These are phyloP conservation scores for Paramecium biaurelia DNA, from an alignment of 73 alveolate species.

Conservation along the genomic window DNA sequence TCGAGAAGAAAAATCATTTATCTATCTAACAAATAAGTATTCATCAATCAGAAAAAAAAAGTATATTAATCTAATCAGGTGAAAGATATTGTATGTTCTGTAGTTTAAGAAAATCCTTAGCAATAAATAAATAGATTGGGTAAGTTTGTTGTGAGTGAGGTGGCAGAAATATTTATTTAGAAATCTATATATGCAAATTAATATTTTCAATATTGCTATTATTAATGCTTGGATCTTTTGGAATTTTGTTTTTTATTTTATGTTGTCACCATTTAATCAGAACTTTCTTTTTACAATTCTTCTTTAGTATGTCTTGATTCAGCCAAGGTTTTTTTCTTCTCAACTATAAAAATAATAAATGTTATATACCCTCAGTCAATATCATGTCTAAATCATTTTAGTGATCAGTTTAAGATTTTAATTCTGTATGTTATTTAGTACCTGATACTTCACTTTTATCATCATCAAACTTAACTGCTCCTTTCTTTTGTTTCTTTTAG, in stretches of 20 bases:
- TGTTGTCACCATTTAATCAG: neutral
- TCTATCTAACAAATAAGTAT: neutral
- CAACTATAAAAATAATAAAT: neutral
- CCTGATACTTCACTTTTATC: conserved; percentile 14
- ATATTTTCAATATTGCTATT: neutral
- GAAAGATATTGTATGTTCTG: too few relatives aligned
- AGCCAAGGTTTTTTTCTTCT: neutral
- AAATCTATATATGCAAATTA: neutral
- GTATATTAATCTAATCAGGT: too few relatives aligned
- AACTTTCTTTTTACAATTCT: conserved; percentile 30
- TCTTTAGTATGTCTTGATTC: conserved; percentile 45
- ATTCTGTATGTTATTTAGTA: neutral
- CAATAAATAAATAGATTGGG: neutral
- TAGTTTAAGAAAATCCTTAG: too few relatives aligned
- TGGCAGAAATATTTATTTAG: neutral
- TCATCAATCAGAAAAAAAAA: too few relatives aligned
- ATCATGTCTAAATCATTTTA: neutral
- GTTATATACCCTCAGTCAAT: neutral
- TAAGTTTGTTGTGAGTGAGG: neutral
- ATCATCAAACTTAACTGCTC: neutral
- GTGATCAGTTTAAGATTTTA: neutral
- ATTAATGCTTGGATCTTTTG: neutral
- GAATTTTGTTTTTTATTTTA: neutral
- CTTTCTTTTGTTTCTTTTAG: neutral
- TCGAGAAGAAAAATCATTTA: neutral